Evolutionary conservation across 2,329 filamentous ascomycete genomes (phyloP).

Genomic region (Curvularia lunata): DNA sequence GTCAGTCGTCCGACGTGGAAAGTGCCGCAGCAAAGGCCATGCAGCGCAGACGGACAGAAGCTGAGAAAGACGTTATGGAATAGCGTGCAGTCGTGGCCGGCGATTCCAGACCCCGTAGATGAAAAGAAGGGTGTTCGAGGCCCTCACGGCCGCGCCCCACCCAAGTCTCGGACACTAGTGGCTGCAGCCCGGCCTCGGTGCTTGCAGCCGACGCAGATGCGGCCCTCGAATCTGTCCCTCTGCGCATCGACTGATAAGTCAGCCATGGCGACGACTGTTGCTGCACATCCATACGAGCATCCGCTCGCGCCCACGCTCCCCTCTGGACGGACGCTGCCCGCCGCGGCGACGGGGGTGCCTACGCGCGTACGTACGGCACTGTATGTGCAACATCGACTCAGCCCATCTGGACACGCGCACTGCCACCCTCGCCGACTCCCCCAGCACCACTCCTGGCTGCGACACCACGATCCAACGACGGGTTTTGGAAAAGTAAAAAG

Average conservation of each 20-base stretch:
- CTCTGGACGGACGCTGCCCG: too few species aligned
- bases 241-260: not conserved
- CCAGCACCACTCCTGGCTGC: not conserved
- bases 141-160: conserved; percentile 16
- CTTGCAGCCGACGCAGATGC: not conserved
- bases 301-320: too few species aligned
- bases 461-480: not conserved
- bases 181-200: conserved; percentile 7
- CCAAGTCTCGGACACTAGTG: conserved; percentile 10
- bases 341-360: too few species aligned
- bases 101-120: conserved; percentile 19
- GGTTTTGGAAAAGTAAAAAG: not conserved
- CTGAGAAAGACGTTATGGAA: conserved; percentile 15
- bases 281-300: too few species aligned
- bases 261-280: not conserved
- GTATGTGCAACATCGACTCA: not conserved
- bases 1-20: conserved; percentile 9
- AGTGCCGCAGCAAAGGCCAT: conserved; percentile 9
- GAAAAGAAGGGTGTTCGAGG: conserved; percentile 26
- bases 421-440: not conserved
- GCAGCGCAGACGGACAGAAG: conserved; percentile 7
- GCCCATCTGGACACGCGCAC: not conserved
- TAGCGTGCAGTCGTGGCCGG: conserved; percentile 22
- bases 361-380: too few species aligned
- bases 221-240: not conserved